phyloP scores from a whole-genome alignment of 805 yeast genomes.

The Metschnikowia amazonensis region DNA sequence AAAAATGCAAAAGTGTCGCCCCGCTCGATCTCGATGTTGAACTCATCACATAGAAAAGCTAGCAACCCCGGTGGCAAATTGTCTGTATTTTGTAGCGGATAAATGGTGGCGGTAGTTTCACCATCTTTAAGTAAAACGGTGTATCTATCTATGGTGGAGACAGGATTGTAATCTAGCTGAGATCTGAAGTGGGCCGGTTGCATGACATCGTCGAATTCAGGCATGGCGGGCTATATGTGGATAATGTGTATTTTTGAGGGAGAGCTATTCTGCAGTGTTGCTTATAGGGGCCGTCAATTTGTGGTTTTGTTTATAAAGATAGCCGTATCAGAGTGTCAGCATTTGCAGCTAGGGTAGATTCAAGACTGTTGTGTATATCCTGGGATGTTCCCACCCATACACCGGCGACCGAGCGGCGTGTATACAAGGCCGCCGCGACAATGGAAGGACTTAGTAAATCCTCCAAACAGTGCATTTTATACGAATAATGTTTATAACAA shows the following conservation, averaged over 20 bases:
- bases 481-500: too few species aligned
- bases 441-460: too few species aligned
- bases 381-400: conserved; percentile 9
- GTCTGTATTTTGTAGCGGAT: conserved; percentile 67
- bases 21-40: conserved; percentile 84
- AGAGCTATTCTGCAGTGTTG: not conserved
- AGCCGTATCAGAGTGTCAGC: not conserved
- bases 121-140: conserved; percentile 82
- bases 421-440: too few species aligned
- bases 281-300: too few species aligned
- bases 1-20: conserved; percentile 88
- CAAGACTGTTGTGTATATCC: conserved; percentile 26
- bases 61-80: conserved; percentile 75
- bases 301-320: too few species aligned
- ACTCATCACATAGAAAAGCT: conserved; percentile 84
- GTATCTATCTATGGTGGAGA: conserved; percentile 51
- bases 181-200: conserved; percentile 46
- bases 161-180: conserved; percentile 36
- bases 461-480: too few species aligned
- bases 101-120: conserved; percentile 88
- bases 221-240: conserved; percentile 29
- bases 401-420: not conserved
- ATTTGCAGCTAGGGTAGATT: conserved; percentile 28
- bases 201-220: conserved; percentile 47
- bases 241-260: not conserved